Conservation (phyloP, 2,329 filamentous ascomycete species). For the Neopestalotiopsis sp. region DNA sequence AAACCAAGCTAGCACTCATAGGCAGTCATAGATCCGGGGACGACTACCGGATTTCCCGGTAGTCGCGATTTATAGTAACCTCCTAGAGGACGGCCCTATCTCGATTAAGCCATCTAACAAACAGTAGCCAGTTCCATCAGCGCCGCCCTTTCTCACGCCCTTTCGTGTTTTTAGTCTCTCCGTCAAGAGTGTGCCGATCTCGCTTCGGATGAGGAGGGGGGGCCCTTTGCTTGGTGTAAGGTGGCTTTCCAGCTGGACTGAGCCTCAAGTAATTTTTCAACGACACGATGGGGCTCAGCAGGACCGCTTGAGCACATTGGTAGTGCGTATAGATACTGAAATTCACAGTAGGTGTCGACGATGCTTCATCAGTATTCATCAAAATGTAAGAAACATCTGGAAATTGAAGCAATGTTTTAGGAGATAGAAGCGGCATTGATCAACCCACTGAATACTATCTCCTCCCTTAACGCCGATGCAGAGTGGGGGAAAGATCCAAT, state of each 20-base stretch:
- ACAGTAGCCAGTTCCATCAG: too few relatives aligned
- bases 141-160: not conserved
- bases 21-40: not conserved
- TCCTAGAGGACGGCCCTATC: not conserved
- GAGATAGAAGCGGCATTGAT: not conserved
- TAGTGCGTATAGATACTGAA: too few relatives aligned
- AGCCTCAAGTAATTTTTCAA: not conserved
- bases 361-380: not conserved
- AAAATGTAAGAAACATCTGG: not conserved
- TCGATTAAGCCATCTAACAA: not conserved
- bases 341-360: too few relatives aligned
- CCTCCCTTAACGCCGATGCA: constrained; percentile 8
- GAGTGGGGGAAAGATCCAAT: constrained; percentile 1
- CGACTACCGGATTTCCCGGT: not conserved
- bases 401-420: not conserved
- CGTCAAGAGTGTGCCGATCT: not conserved
- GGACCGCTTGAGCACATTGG: too few relatives aligned
- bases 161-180: not conserved
- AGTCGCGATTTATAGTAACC: not conserved
- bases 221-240: not conserved
- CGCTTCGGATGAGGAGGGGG: not conserved
- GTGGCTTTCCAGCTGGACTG: not conserved
- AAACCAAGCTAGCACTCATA: not conserved
- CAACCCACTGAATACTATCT: not conserved
- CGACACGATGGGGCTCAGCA: not conserved